Evolutionary conservation across 352 stramenopile genomes (phyloP).

Genomic region (Thalassiosira mediterranea): DNA sequence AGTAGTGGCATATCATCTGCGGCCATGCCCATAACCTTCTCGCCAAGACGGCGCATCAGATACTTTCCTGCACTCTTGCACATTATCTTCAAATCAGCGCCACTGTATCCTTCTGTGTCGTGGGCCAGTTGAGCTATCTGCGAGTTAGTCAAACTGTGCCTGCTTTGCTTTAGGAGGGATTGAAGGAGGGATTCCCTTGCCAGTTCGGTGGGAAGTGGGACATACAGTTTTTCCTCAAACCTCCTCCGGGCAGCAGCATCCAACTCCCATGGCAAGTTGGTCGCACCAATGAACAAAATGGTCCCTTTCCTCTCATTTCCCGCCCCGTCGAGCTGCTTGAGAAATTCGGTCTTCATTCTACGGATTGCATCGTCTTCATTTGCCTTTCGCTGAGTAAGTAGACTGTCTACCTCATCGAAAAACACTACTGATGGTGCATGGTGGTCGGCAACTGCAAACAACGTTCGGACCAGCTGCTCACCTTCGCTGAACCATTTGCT

Average conservation of each 20-base stretch:
- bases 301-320: slow-evolving; percentile 77
- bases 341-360: slow-evolving; percentile 98
- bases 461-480: slow-evolving; percentile 94
- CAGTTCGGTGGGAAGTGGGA: slow-evolving; percentile 92
- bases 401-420: slow-evolving; percentile 96
- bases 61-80: not conserved
- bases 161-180: not conserved
- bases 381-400: slow-evolving; percentile 93
- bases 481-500: slow-evolving; percentile 85
- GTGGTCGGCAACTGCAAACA: slow-evolving; percentile 97
- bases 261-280: slow-evolving; percentile 97
- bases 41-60: not conserved
- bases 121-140: not conserved
- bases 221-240: slow-evolving; percentile 99
- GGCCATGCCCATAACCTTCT: not conserved
- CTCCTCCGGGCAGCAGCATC: slow-evolving; percentile 92
- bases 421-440: slow-evolving; percentile 91
- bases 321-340: slow-evolving; percentile 98
- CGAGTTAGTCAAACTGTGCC: not conserved
- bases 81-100: slow-evolving; percentile 3
- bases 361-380: slow-evolving; percentile 93
- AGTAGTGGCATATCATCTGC: not conserved
- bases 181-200: slow-evolving; percentile 57
- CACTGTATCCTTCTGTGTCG: slow-evolving; percentile 4
- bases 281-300: slow-evolving; percentile 95